A percentile compares a stretch with the other conserved stretches of the same genome.
phyloP scores from a whole-genome alignment of 2,329 filamentous ascomycete genomes.

The Neoarthrinium moseri region DNA sequence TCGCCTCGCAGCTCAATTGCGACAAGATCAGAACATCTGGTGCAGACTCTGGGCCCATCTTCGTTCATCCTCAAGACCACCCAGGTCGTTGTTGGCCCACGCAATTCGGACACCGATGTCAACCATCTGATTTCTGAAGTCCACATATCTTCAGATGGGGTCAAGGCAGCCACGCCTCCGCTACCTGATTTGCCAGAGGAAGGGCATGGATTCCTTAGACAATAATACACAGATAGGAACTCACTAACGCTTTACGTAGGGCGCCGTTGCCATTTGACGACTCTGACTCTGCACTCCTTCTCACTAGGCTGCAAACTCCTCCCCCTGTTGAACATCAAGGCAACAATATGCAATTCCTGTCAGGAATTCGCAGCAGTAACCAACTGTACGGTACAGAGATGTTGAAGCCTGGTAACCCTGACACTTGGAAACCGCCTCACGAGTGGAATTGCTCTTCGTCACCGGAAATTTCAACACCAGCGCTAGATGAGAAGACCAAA shows the following conservation, averaged over 20 bases:
- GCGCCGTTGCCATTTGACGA: slow-evolving; percentile 20
- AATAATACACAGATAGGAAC: neutral
- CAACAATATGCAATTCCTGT: slow-evolving; percentile 20
- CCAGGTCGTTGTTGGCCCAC: slow-evolving; percentile 34
- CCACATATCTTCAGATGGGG: slow-evolving; percentile 32
- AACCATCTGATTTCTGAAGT: slow-evolving; percentile 35
- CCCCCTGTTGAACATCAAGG: slow-evolving; percentile 13
- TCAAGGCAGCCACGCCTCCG: slow-evolving; percentile 24
- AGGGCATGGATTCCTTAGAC: slow-evolving; percentile 22
- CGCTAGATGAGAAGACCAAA: slow-evolving; percentile 19
- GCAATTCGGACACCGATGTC: slow-evolving; percentile 28
- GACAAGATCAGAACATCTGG: slow-evolving; percentile 28
- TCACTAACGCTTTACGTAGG: neutral
- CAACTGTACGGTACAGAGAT: too few species aligned
- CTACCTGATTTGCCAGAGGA: slow-evolving; percentile 27
- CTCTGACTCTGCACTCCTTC: slow-evolving; percentile 16
- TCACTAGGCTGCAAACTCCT: slow-evolving; percentile 20
- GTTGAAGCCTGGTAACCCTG: slow-evolving; percentile 37
- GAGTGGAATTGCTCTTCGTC: slow-evolving; percentile 38
- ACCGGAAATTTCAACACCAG: slow-evolving; percentile 17
- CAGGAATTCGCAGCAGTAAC: slow-evolving; percentile 18
- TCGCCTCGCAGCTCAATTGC: slow-evolving; percentile 26
- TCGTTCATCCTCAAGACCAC: slow-evolving; percentile 42
- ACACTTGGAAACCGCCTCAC: slow-evolving; percentile 44
- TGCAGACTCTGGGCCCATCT: slow-evolving; percentile 38